Conservation (phyloP, 1,139 yeast genomes). For the Hemisphaericaspora lyxosophila region DNA sequence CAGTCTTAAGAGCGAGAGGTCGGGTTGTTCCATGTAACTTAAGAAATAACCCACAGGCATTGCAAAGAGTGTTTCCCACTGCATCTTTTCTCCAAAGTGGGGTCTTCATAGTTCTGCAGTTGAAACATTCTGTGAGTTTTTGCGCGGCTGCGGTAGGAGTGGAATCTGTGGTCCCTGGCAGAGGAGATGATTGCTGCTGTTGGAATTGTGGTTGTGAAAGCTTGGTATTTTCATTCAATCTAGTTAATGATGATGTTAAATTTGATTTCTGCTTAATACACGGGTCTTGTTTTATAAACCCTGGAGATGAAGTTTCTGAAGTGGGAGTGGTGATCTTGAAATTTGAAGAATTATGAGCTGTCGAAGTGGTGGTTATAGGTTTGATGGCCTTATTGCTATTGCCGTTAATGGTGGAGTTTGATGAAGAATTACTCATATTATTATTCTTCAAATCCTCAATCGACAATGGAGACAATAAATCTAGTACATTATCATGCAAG, state of each 20-base stretch:
- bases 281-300: slow-evolving; percentile 8
- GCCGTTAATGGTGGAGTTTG: neutral
- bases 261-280: slow-evolving; percentile 26
- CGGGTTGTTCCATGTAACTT: slow-evolving; percentile 60
- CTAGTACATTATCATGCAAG: slow-evolving; percentile 23
- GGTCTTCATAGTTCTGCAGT: slow-evolving; percentile 56
- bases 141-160: slow-evolving; percentile 4
- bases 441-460: slow-evolving; percentile 34
- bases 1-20: slow-evolving; percentile 57
- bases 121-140: slow-evolving; percentile 22
- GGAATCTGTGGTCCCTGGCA: slow-evolving; percentile 1
- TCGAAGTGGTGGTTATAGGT: slow-evolving; percentile 16
- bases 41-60: slow-evolving; percentile 59
- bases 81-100: slow-evolving; percentile 63
- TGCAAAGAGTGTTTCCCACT: slow-evolving; percentile 55
- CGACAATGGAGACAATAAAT: slow-evolving; percentile 43
- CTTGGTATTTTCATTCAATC: slow-evolving; percentile 14
- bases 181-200: neutral
- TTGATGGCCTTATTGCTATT: slow-evolving; percentile 12
- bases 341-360: slow-evolving; percentile 10
- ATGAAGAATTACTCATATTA: slow-evolving; percentile 6
- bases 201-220: slow-evolving; percentile 4
- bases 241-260: slow-evolving; percentile 31
- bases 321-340: slow-evolving; percentile 9
- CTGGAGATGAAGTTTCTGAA: slow-evolving; percentile 11